Base-by-base conservation (phyloP, 2,329 filamentous ascomycete genomes). In the Fusarium sp. region DNA sequence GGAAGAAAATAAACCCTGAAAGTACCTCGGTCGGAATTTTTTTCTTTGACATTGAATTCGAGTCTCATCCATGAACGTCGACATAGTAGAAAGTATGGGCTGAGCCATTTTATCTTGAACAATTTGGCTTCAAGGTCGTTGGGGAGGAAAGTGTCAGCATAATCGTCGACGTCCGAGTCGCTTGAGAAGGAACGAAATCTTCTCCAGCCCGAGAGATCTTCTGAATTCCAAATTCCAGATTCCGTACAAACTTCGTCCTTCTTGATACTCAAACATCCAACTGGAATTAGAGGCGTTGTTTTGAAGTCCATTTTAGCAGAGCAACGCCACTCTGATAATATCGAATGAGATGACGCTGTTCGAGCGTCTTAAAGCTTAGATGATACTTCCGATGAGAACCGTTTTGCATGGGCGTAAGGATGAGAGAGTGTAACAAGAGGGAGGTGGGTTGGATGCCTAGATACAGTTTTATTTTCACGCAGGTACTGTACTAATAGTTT, bases 1-100 rank as follows among this genome's bases (percentile, higher is more conserved):
- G 91, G 89, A 4, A 92, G 83, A 6, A 92, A 71, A 72, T 91
- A 90, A 1, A 93, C 81, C 24, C 90, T 84, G 10, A 88, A 42
- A 8, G 81, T 74, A 20, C 77, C 79, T 8, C 60, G 49, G 2
- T 70, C 46, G 5, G 69, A 53, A 15, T 68, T 49, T 8, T 73
- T 60, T 3, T 60, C 18, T 43, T 70, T 73, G 5, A 77, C 24
- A 4, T 73, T 72, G 47, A 84, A 80, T n/a, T 83, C 79, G 10
- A 88, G 70, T 6, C 79, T 79, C 3, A 86, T 79, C 86, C 85
- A 88, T 20, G 70, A 63, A 2, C 76, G 75, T 10, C 54, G 49
- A 40, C 83, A 79, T 3, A 87, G 74, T 8, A 44, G 54, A 9
- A 61, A 25, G 55, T 77, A 79, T 2, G 69, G 57, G 6, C 65